Base-by-base conservation (phyloP, 2,329 filamentous ascomycete species). In the Mariannaea sp. region DNA sequence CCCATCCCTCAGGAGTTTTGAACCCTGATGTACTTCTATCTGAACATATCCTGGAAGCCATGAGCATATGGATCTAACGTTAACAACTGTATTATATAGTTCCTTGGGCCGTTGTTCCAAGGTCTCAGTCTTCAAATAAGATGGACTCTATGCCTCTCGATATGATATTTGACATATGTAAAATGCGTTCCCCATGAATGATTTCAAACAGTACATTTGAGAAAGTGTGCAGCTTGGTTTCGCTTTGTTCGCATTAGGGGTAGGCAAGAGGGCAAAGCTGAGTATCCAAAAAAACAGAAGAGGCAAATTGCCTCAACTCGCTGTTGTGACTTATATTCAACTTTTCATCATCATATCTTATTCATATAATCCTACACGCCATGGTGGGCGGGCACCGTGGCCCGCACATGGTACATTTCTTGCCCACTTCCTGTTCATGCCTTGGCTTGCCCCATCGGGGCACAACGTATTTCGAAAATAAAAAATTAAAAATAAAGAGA, bases 341-440 rank as follows among this genome's bases (percentile, higher is more conserved):
- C 51, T 42, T 58, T 43, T 50, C 51, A 42, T 64, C 49, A 47
- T 60, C 43, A 60, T 55, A 30, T 46, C 40, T 49, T 35, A 45
- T 39, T 33, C 32, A 38, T 54, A 40, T 55, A 58, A 17, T 49
- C 56, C 40, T 48, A 59, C 58, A 64, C 54, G 50, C 58, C 50
- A 41, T 38, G 44, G 46, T 52, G 17, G 47, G 43, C 38, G 52
- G 19, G 27, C 50, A 49, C 39, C 50, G 47, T 36, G 16, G 12
- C 36, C 36, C n/a, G 17, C 14, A 42, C 36, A 61, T 48, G 57
- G 44, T 50, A 58, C 41, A 54, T 22, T 49, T 33, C 53, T 40
- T 41, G 44, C 22, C 22, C 22, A 24, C 22, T 33, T 41, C 49
- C 36, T 55, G 44, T 41, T 58, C 32, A 39, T 41, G 48, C 53